Evolutionary conservation across 345 rosid genomes (phyloP), one percentile per base, ranked within the genome.

Genomic region (Eucalyptus viminalis): DNA sequence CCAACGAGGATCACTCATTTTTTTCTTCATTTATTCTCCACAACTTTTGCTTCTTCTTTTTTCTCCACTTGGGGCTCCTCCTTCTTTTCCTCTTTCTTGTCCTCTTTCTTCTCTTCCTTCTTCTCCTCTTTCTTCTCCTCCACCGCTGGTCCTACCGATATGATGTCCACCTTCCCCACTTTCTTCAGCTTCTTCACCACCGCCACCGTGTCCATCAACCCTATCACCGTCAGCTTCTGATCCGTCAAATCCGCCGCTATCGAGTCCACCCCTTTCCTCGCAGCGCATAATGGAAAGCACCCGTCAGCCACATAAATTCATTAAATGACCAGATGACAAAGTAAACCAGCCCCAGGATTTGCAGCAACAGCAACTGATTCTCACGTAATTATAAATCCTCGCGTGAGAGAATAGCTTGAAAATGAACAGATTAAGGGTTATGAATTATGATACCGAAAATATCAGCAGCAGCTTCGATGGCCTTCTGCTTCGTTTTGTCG

Each of bases 141-240:
- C 80, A 87, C 88, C 17, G 90, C 90, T n/a, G 91, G 93, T 8
- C 91, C 93, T 17, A 90, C 91, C 10, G 93, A 87, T 31, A 90
- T 25, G 12, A 91, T 90, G 19, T 91, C 91, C 21, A 86, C 76
- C 54, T 87, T 88, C 34, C 93, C 91, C 29, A 90, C 65, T 17
- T 87, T 91, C 93, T 91, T 91, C 58, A 90, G 88, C 90, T 90
- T 91, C 87, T 88, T 89, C 83, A 89, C 93, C 49, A 91, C 88
- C 29, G 90, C 91, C 87, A 90, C 86, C 34, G 88, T 76, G 90
- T 91, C 93, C 90, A 91, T 87, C 65, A 87, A 40, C 15, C 93
- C 93, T 51, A 90, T 86, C 69, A 90, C 88, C 8, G 90, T 91
- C 89, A 91, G 60, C 90, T 86, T 91, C 90, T 89, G 91, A 44